phyloP scores from a whole-genome alignment of 2,329 filamentous ascomycete species.

The Diplodia intermedia region DNA sequence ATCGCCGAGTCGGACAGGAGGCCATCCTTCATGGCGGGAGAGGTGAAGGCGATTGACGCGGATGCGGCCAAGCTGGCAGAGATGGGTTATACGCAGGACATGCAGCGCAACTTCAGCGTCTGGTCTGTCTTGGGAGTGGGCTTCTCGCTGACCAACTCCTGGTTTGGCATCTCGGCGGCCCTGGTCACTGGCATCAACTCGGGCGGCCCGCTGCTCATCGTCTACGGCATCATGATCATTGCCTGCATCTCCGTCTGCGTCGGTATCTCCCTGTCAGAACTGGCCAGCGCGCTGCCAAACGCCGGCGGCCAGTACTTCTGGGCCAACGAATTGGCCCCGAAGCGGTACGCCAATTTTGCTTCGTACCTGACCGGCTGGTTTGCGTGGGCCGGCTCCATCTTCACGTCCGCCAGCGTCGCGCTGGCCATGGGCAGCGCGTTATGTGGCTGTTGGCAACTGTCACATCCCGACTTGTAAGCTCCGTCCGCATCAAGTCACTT shows the following conservation, averaged over 20 bases:
- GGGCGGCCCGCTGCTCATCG: slow-evolving; percentile 57
- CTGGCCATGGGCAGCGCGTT: slow-evolving; percentile 56
- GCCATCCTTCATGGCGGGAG: slow-evolving; percentile 19
- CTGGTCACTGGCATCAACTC: slow-evolving; percentile 60
- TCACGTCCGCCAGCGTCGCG: slow-evolving; percentile 61
- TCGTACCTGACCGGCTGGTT: slow-evolving; percentile 60
- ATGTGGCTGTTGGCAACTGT: slow-evolving; percentile 60
- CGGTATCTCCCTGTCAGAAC: slow-evolving; percentile 55
- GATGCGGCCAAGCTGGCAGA: slow-evolving; percentile 55
- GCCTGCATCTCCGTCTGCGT: slow-evolving; percentile 55
- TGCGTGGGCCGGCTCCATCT: slow-evolving; percentile 62
- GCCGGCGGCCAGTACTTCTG: slow-evolving; percentile 62
- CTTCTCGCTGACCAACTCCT: slow-evolving; percentile 60
- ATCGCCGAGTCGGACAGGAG: slow-evolving; percentile 14
- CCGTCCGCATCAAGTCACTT: slow-evolving; percentile 18
- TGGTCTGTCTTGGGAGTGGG: slow-evolving; percentile 59
- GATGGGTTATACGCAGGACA: slow-evolving; percentile 59
- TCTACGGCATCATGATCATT: slow-evolving; percentile 59
- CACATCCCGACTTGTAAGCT: slow-evolving; percentile 60
- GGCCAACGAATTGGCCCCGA: slow-evolving; percentile 57
- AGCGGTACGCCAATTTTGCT: slow-evolving; percentile 53
- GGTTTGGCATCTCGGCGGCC: slow-evolving; percentile 59
- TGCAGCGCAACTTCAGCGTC: slow-evolving; percentile 58
- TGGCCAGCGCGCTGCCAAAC: slow-evolving; percentile 59
- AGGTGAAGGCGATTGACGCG: slow-evolving; percentile 39